Evolutionary conservation across 2,329 filamentous ascomycete genomes (phyloP).

Genomic region (Hypocrella siamensis): DNA sequence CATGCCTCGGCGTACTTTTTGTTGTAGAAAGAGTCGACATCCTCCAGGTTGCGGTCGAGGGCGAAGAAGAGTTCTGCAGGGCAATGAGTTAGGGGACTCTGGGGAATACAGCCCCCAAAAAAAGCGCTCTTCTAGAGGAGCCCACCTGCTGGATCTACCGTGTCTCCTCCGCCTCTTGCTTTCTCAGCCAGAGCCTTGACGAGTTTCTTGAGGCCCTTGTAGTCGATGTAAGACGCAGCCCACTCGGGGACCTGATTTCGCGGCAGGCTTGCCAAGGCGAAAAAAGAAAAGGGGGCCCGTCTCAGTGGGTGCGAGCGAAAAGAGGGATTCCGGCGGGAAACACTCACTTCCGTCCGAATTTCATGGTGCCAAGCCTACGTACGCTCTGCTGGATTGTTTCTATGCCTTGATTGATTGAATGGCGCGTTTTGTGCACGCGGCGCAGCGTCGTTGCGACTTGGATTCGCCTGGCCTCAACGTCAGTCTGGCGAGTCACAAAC

Average conservation of each 20-base stretch:
- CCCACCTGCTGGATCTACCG: conserved; percentile 84
- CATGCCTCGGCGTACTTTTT: conserved; percentile 80
- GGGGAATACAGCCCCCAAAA: conserved; percentile 10
- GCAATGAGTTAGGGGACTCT: conserved; percentile 15
- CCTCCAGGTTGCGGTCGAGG: conserved; percentile 91
- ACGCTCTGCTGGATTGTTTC: no score
- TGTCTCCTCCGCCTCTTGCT: conserved; percentile 50
- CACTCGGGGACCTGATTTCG: conserved; percentile 80
- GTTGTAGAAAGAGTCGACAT: conserved; percentile 94
- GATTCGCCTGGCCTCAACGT: no score
- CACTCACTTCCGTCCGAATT: conserved; percentile 46
- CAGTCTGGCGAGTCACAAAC: no score
- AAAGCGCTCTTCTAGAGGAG: conserved; percentile 12
- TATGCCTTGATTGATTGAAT: no score
- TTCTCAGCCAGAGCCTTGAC: conserved; percentile 65
- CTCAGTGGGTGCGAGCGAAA: conserved; percentile 5
- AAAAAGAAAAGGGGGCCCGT: background rate
- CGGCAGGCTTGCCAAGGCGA: conserved; percentile 36
- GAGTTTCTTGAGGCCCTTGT: conserved; percentile 86
- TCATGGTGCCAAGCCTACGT: conserved; percentile 25
- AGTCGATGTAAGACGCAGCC: conserved; percentile 73
- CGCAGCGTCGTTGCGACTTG: no score
- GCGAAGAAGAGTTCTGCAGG: conserved; percentile 84
- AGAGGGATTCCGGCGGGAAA: background rate
- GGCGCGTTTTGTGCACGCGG: no score